phyloP scores from a whole-genome alignment of 2,329 filamentous ascomycete species.

The Parastagonospora nodorum region DNA sequence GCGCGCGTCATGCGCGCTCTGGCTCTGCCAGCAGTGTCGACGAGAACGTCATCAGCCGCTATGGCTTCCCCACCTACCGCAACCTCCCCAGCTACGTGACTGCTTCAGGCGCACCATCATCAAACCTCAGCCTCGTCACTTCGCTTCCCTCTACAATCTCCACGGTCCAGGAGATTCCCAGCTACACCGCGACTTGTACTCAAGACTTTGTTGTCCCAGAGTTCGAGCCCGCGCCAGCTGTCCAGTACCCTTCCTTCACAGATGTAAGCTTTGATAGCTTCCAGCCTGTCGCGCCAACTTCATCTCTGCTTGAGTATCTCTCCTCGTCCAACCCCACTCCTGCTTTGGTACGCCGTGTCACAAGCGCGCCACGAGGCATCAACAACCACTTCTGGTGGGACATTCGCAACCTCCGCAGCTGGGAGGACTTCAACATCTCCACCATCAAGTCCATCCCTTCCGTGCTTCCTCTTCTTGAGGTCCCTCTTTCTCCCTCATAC shows the following conservation, averaged over 20 bases:
- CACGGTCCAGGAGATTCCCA: slow-evolving; percentile 39
- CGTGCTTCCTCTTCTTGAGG: slow-evolving; percentile 70
- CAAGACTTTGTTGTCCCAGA: slow-evolving; percentile 43
- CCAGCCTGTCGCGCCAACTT: slow-evolving; percentile 52
- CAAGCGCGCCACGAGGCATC: slow-evolving; percentile 69
- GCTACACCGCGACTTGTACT: slow-evolving; percentile 34
- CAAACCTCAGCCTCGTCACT: slow-evolving; percentile 47
- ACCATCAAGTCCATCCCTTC: slow-evolving; percentile 75
- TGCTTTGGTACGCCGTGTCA: slow-evolving; percentile 78
- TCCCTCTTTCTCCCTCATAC: slow-evolving; percentile 63
- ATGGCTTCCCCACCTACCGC: slow-evolving; percentile 83
- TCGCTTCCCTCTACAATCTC: slow-evolving; percentile 45
- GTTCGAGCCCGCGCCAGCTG: slow-evolving; percentile 46
- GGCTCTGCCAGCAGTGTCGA: slow-evolving; percentile 73
- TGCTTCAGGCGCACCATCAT: slow-evolving; percentile 41
- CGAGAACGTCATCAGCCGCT: slow-evolving; percentile 67
- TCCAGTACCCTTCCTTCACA: slow-evolving; percentile 50
- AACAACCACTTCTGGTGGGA: slow-evolving; percentile 96
- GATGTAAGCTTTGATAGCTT: slow-evolving; percentile 48
- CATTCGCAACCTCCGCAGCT: slow-evolving; percentile 81
- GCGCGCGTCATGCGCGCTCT: slow-evolving; percentile 54
- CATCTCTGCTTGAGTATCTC: slow-evolving; percentile 78
- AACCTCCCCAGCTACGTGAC: slow-evolving; percentile 67
- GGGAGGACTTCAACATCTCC: slow-evolving; percentile 76
- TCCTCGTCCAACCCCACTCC: slow-evolving; percentile 80